Evolutionary conservation across 2,329 filamentous ascomycete species (phyloP).

Genomic region (Aaosphaeria pasadenensis): DNA sequence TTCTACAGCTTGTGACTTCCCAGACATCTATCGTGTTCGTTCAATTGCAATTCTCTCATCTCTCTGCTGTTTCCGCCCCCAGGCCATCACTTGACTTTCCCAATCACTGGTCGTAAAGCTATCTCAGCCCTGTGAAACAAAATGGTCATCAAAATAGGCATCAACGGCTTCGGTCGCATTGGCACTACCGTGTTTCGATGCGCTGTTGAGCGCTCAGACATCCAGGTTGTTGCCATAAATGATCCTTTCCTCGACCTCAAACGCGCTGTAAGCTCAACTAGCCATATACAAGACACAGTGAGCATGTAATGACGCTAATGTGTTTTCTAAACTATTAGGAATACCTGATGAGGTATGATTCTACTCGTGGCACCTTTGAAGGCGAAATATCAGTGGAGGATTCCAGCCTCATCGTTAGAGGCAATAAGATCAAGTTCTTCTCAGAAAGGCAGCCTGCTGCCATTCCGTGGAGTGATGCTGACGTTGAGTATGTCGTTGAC

Average conservation of each 20-base stretch:
- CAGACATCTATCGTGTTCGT: no score
- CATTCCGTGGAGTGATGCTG: constrained; percentile 88
- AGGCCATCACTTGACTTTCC: no score
- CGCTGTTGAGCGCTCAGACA: constrained; percentile 82
- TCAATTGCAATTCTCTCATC: no score
- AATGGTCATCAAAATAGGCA: constrained; percentile 66
- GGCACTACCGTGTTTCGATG: constrained; percentile 99
- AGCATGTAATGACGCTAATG: not conserved
- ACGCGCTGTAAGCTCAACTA: constrained; percentile 74
- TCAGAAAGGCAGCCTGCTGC: constrained; percentile 80
- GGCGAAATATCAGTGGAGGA: constrained; percentile 74
- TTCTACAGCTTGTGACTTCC: no score
- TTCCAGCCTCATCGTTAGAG: constrained; percentile 79
- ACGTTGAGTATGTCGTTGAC: constrained; percentile 93
- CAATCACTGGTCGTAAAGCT: no score
- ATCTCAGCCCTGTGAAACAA: no score
- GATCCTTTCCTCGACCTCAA: constrained; percentile 98
- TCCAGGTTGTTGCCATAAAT: constrained; percentile 95
- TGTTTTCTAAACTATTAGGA: constrained; percentile 52
- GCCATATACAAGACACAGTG: constrained; percentile 23
- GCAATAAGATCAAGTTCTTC: constrained; percentile 95
- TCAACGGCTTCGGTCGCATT: constrained; percentile 99
- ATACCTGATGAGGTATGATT: constrained; percentile 99
- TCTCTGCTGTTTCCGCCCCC: no score
- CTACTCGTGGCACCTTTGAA: constrained; percentile 95